Percentiles rank a stretch among this genome's conserved stretches.
These are phyloP conservation scores for Chaetoceros tenuissimus DNA, from an alignment of 108 stramenopile genomes.

Conservation along the genomic window DNA sequence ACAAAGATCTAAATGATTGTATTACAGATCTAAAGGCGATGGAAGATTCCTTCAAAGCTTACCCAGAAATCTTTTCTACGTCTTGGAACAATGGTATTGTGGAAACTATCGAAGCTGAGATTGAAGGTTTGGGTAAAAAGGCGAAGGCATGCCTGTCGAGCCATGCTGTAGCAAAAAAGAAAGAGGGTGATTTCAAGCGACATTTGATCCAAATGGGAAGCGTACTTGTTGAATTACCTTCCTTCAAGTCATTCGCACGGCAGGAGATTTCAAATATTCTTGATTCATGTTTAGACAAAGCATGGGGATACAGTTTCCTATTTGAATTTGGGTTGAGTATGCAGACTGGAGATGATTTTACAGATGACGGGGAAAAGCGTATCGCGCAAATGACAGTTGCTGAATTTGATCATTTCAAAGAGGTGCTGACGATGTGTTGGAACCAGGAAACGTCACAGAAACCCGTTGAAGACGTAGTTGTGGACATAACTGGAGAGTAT, in stretches of 20 bases:
- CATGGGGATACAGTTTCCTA: conserved; percentile 48
- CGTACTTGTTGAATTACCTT: conserved; percentile 42
- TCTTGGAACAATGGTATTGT: conserved; percentile 46
- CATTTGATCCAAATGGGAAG: conserved; percentile 42
- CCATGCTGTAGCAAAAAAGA: conserved; percentile 27
- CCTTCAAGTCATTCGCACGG: conserved; percentile 35
- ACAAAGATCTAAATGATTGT: conserved; percentile 39
- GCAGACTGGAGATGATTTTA: conserved; percentile 31
- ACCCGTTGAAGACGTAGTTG: conserved; percentile 42
- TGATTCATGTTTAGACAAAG: conserved; percentile 32
- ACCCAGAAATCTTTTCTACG: conserved; percentile 29
- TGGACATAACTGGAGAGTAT: conserved; percentile 21
- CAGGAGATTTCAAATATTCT: conserved; percentile 36
- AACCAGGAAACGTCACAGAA: conserved; percentile 52
- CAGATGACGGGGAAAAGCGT: conserved; percentile 29
- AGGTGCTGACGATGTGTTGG: conserved; percentile 55
- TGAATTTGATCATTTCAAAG: conserved; percentile 54
- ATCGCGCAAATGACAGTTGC: conserved; percentile 39
- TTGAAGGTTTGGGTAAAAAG: conserved; percentile 28
- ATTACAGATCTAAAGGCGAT: conserved; percentile 38
- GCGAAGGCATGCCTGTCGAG: conserved; percentile 17
- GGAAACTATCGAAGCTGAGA: conserved; percentile 30
- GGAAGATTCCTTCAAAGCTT: conserved; percentile 36
- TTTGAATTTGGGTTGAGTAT: conserved; percentile 50
- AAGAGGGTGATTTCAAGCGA: conserved; percentile 32